Conservation (phyloP, 2,329 filamentous ascomycete species). For the Colletotrichum nymphaeae region DNA sequence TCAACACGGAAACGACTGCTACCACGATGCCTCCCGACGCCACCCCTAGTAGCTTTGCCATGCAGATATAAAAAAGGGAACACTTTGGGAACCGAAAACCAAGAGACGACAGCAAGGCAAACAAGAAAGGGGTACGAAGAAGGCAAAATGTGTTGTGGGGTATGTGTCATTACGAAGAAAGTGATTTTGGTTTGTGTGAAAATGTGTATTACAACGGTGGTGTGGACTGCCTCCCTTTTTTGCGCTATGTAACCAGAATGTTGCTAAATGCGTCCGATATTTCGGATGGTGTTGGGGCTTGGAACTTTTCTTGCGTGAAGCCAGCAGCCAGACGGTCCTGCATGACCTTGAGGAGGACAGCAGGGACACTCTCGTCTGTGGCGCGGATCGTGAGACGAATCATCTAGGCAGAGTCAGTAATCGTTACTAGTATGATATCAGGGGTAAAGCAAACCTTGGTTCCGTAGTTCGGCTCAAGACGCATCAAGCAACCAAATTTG, state of each 20-base stretch:
- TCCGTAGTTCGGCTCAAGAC: slow-evolving; percentile 93
- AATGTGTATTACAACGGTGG: slow-evolving; percentile 10
- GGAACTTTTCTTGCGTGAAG: slow-evolving; percentile 53
- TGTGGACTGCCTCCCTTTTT: not conserved
- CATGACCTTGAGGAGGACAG: slow-evolving; percentile 85
- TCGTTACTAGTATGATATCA: not conserved
- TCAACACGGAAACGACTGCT: slow-evolving; percentile 22
- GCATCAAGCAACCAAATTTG: slow-evolving; percentile 93
- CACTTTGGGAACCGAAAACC: not conserved
- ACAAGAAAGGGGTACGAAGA: not conserved
- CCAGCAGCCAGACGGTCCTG: slow-evolving; percentile 79
- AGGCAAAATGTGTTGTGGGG: not conserved
- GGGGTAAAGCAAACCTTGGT: slow-evolving; percentile 74
- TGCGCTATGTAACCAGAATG: slow-evolving; percentile 58
- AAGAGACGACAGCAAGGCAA: not conserved
- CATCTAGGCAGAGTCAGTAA: slow-evolving; percentile 72
- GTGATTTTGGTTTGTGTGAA: not conserved
- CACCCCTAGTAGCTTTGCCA: slow-evolving; percentile 27
- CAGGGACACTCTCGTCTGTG: slow-evolving; percentile 89
- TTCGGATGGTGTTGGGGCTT: slow-evolving; percentile 57
- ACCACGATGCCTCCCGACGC: slow-evolving; percentile 30
- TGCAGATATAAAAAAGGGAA: slow-evolving; percentile 6
- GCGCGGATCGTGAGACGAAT: slow-evolving; percentile 93
- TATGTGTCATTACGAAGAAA: slow-evolving; percentile 29
- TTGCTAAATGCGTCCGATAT: slow-evolving; percentile 68